phyloP scores from a whole-genome alignment of 805 yeast genomes.

The Yamadazyma sp. region DNA sequence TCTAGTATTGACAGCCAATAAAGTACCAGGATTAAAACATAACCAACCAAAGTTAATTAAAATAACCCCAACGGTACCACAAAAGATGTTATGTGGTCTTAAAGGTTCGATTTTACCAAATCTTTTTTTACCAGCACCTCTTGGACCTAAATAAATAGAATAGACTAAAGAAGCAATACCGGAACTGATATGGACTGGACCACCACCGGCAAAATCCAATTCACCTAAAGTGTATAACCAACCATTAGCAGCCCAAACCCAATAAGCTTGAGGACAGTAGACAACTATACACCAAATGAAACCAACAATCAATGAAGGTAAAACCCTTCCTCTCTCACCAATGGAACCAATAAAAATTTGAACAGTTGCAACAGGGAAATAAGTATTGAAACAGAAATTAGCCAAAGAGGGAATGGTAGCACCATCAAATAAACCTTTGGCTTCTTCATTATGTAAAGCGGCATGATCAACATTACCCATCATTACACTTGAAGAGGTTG shows the following conservation, averaged over 20 bases:
- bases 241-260: slow-evolving; percentile 47
- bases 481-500: slow-evolving; percentile 22
- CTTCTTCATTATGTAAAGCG: slow-evolving; percentile 37
- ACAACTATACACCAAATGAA: slow-evolving; percentile 41
- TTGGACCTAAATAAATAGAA: slow-evolving; percentile 41
- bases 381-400: slow-evolving; percentile 41
- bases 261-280: slow-evolving; percentile 44
- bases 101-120: slow-evolving; percentile 16
- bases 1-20: slow-evolving; percentile 37
- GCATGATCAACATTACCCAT: slow-evolving; percentile 39
- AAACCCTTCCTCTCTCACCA: slow-evolving; percentile 41
- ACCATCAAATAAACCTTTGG: slow-evolving; percentile 41
- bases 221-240: slow-evolving; percentile 43
- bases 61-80: slow-evolving; percentile 43
- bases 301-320: slow-evolving; percentile 41
- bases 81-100: slow-evolving; percentile 20
- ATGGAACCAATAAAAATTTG: slow-evolving; percentile 45
- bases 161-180: slow-evolving; percentile 43
- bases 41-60: slow-evolving; percentile 50
- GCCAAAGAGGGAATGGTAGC: slow-evolving; percentile 48
- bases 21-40: slow-evolving; percentile 47
- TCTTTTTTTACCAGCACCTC: slow-evolving; percentile 23
- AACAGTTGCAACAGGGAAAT: slow-evolving; percentile 47
- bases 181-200: slow-evolving; percentile 46
- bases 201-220: slow-evolving; percentile 50